Conservation (phyloP, 352 stramenopile species). For the Phytopythium litorale region DNA sequence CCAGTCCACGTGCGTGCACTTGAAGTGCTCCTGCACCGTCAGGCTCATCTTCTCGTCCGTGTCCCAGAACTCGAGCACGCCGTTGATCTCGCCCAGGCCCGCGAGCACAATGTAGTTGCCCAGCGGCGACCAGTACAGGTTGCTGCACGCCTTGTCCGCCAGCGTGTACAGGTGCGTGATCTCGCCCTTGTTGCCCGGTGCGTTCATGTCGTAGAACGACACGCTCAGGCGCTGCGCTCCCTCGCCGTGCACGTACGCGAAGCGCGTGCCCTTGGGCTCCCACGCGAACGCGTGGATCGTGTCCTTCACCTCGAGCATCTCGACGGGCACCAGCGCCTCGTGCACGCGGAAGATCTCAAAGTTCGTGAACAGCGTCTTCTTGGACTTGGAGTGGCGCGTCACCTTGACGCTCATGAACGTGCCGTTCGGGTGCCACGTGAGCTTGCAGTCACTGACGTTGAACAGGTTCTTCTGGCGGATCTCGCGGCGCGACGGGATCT, state of each 20-base stretch:
- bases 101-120: constrained; percentile 94
- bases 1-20: constrained; percentile 97
- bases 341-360: constrained; percentile 98
- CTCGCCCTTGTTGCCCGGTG: constrained; percentile 64
- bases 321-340: constrained; percentile 94
- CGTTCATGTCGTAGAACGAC: constrained; percentile 96
- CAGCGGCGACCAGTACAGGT: constrained; percentile 96
- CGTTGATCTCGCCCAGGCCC: constrained; percentile 93
- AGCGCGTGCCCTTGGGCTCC: constrained; percentile 95
- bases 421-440: constrained; percentile 96
- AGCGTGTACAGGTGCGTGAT: constrained; percentile 95
- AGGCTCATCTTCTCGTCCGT: constrained; percentile 94
- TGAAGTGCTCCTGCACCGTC: constrained; percentile 97
- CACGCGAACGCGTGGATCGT: constrained; percentile 95
- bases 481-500: constrained; percentile 93
- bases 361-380: constrained; percentile 99
- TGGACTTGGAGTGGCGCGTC: constrained; percentile 88
- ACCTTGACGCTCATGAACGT: constrained; percentile 92
- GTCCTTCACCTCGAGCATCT: constrained; percentile 98
- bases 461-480: constrained; percentile 98
- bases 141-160: constrained; percentile 93
- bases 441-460: constrained; percentile 93
- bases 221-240: constrained; percentile 89
- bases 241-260: constrained; percentile 97
- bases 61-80: constrained; percentile 98